Percentiles rank a stretch among this genome's conserved stretches.
Conservation (phyloP, 2,329 filamentous ascomycete species). For the Gaeumannomyces sp. region DNA sequence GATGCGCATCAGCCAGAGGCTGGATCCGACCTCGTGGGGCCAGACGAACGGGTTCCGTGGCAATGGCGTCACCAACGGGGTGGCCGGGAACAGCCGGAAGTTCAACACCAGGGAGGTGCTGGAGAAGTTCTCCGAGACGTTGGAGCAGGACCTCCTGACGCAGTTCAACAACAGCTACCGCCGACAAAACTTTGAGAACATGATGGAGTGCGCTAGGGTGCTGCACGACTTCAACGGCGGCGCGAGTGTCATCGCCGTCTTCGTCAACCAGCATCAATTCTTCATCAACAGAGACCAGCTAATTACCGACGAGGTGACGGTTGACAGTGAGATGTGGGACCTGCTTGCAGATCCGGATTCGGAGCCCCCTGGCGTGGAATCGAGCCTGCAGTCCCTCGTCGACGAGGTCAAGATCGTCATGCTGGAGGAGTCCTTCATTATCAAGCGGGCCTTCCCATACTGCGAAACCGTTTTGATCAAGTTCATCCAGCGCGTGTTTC, state of each 20-base stretch:
- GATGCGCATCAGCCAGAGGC: slow-evolving; percentile 85
- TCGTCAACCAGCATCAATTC: slow-evolving; percentile 98
- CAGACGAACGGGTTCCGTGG: slow-evolving; percentile 48
- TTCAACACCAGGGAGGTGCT: slow-evolving; percentile 80
- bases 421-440: slow-evolving; percentile 95
- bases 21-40: slow-evolving; percentile 72
- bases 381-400: slow-evolving; percentile 82
- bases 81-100: slow-evolving; percentile 35
- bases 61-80: slow-evolving; percentile 45
- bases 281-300: slow-evolving; percentile 95
- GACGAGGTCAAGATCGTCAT: slow-evolving; percentile 95
- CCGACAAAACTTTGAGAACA: slow-evolving; percentile 91
- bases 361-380: slow-evolving; percentile 85
- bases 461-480: slow-evolving; percentile 90
- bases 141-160: slow-evolving; percentile 91
- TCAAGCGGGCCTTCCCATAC: slow-evolving; percentile 92
- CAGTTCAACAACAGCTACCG: slow-evolving; percentile 98
- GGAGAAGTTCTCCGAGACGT: slow-evolving; percentile 91
- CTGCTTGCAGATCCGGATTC: slow-evolving; percentile 89
- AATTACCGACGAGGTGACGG: slow-evolving; percentile 75
- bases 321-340: slow-evolving; percentile 78
- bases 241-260: slow-evolving; percentile 87
- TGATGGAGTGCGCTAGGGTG: slow-evolving; percentile 94
- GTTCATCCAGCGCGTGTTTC: slow-evolving; percentile 92
- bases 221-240: slow-evolving; percentile 94